phyloP scores from a whole-genome alignment of 2,329 filamentous ascomycete genomes.

The Penicillium janthinellum region DNA sequence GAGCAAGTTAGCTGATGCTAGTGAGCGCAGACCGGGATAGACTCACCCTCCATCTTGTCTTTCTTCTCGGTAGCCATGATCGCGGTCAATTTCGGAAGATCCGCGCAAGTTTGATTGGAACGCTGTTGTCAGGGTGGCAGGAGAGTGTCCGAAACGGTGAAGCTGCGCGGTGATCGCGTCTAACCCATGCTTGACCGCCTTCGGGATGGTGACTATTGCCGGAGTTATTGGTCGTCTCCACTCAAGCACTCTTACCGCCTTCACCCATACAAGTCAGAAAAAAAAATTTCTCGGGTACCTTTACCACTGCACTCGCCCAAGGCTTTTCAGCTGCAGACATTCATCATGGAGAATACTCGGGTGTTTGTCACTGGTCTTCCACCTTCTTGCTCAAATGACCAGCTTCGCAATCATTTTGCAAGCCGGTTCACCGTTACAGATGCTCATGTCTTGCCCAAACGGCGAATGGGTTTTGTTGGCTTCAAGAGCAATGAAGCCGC shows the following conservation, averaged over 20 bases:
- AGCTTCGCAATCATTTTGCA: constrained; percentile 87
- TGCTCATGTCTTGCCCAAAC: constrained; percentile 83
- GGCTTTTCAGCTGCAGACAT: constrained; percentile 28
- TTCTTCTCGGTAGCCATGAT: constrained; percentile 56
- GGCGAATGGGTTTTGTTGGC: constrained; percentile 93
- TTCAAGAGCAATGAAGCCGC: constrained; percentile 84
- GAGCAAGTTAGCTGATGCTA: constrained; percentile 21
- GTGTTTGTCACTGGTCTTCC: constrained; percentile 74
- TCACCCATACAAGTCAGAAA: constrained; percentile 33
- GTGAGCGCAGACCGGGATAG: background rate
- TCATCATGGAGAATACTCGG: constrained; percentile 73
- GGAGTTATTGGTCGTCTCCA: constrained; percentile 1
- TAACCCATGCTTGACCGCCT: constrained; percentile 17
- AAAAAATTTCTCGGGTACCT: constrained; percentile 21
- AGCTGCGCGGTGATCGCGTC: constrained; percentile 17
- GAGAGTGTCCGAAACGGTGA: background rate
- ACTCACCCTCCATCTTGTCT: constrained; percentile 76
- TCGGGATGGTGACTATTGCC: constrained; percentile 15
- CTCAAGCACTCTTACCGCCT: constrained; percentile 35
- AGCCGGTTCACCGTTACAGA: constrained; percentile 79
- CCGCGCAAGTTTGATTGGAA: background rate
- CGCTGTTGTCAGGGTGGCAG: constrained; percentile 5
- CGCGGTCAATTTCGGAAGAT: background rate
- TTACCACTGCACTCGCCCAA: constrained; percentile 18
- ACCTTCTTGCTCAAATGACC: constrained; percentile 78